A percentile compares a stretch with the other conserved stretches of the same genome.
Conservation (phyloP, 495 filamentous ascomycete species). For the Ramalina peruviana region DNA sequence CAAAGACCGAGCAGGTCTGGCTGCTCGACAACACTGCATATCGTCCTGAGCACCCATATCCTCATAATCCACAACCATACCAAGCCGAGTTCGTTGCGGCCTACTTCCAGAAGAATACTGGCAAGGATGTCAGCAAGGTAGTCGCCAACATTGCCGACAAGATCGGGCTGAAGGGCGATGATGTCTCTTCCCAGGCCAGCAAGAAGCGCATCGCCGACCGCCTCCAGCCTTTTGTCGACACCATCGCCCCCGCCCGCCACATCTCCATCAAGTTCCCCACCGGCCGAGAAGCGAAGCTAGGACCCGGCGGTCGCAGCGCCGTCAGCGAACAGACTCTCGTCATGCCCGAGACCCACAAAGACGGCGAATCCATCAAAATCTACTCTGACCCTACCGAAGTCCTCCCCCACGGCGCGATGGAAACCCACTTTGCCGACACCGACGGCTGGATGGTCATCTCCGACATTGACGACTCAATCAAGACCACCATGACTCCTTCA, state of each 20-base stretch:
- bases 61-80: slow-evolving; percentile 36
- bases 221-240: slow-evolving; percentile 62
- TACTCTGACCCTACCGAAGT: slow-evolving; percentile 25
- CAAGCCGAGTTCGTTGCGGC: slow-evolving; percentile 68
- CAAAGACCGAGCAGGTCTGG: slow-evolving; percentile 59
- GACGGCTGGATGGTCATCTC: slow-evolving; percentile 82
- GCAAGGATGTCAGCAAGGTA: slow-evolving; percentile 46
- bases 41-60: slow-evolving; percentile 22
- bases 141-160: slow-evolving; percentile 59
- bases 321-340: slow-evolving; percentile 10
- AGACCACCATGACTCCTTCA: slow-evolving; percentile 68
- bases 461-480: slow-evolving; percentile 96
- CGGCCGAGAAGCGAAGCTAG: slow-evolving; percentile 27
- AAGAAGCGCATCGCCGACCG: slow-evolving; percentile 54
- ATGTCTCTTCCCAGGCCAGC: slow-evolving; percentile 41
- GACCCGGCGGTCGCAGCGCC: slow-evolving; percentile 22
- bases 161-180: slow-evolving; percentile 47
- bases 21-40: slow-evolving; percentile 84
- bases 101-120: slow-evolving; percentile 58
- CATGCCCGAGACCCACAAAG: slow-evolving; percentile 10
- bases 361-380: slow-evolving; percentile 29
- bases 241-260: slow-evolving; percentile 51
- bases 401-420: slow-evolving; percentile 37
- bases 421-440: slow-evolving; percentile 58
- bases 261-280: slow-evolving; percentile 43